A percentile compares a stretch with the other conserved stretches of the same genome.
These are phyloP conservation scores for Choanephora cucurbitarum DNA, from an alignment of 371 early-diverging fungal genomes.

Conservation along the genomic window DNA sequence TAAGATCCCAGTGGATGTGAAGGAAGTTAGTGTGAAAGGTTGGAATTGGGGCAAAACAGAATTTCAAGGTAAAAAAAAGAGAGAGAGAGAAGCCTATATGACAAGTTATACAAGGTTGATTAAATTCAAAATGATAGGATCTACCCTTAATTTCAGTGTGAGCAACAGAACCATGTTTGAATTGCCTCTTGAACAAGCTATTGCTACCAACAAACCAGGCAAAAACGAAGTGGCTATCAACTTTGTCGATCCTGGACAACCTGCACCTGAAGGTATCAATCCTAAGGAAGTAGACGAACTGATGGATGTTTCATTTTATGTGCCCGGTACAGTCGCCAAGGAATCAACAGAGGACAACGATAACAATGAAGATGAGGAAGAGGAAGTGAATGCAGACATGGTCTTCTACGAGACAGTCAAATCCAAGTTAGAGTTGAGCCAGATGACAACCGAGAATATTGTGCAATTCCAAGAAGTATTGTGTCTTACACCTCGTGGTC, in stretches of 20 bases:
- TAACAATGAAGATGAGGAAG: slow-evolving; percentile 66
- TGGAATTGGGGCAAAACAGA: slow-evolving; percentile 97
- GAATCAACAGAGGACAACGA: slow-evolving; percentile 51
- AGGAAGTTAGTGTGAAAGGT: slow-evolving; percentile 87
- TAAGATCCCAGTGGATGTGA: slow-evolving; percentile 74
- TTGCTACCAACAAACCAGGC: slow-evolving; percentile 83
- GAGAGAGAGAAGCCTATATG: not conserved
- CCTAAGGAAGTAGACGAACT: slow-evolving; percentile 74
- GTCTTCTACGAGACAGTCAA: slow-evolving; percentile 93
- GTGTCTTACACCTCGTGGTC: slow-evolving; percentile 93
- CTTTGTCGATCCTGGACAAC: slow-evolving; percentile 71
- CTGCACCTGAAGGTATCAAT: slow-evolving; percentile 54
- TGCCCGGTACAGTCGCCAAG: slow-evolving; percentile 83
- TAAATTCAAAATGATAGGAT: slow-evolving; percentile 38
- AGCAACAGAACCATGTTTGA: slow-evolving; percentile 89
- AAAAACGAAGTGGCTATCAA: slow-evolving; percentile 95
- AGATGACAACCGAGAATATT: slow-evolving; percentile 86
- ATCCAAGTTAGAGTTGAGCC: slow-evolving; percentile 86
- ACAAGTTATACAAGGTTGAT: not conserved
- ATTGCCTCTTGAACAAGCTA: slow-evolving; percentile 86
- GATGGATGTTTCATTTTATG: slow-evolving; percentile 92
- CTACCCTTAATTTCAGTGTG: slow-evolving; percentile 78
- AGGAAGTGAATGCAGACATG: slow-evolving; percentile 74
- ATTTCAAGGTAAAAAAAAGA: slow-evolving; percentile 61
- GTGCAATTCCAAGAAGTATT: slow-evolving; percentile 88